A percentile compares a stretch with the other conserved stretches of the same genome.
These are phyloP conservation scores for Candida alai DNA, from an alignment of 805 yeast species.

Conservation along the genomic window DNA sequence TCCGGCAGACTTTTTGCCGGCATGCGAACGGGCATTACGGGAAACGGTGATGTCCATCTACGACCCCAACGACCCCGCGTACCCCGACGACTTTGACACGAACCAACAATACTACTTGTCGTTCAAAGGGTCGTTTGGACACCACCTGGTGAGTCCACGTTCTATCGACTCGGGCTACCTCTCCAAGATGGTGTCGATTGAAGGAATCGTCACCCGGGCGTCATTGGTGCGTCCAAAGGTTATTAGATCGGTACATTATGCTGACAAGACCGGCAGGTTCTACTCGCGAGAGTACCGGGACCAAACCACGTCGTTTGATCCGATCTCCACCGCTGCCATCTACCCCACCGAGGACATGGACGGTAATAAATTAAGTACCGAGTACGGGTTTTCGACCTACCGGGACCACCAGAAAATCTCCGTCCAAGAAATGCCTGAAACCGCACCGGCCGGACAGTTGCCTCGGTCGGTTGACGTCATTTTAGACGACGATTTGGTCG, in stretches of 20 bases:
- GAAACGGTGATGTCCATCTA: slow-evolving; percentile 74
- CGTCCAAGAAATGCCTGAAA: slow-evolving; percentile 96
- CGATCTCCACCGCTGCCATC: slow-evolving; percentile 74
- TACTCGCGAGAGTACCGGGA: slow-evolving; percentile 91
- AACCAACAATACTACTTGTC: slow-evolving; percentile 69
- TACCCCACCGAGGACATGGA: slow-evolving; percentile 93
- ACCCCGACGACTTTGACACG: slow-evolving; percentile 46
- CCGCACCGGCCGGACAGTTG: slow-evolving; percentile 96
- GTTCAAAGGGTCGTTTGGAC: slow-evolving; percentile 89
- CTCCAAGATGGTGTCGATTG: slow-evolving; percentile 80
- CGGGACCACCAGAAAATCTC: slow-evolving; percentile 92
- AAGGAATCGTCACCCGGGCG: slow-evolving; percentile 93
- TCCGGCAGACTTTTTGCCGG: slow-evolving; percentile 86
- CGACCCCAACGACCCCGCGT: slow-evolving; percentile 55
- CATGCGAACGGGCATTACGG: slow-evolving; percentile 80
- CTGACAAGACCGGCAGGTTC: slow-evolving; percentile 77
- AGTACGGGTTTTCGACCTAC: slow-evolving; percentile 88
- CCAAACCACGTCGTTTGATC: slow-evolving; percentile 86
- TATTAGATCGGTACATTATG: slow-evolving; percentile 87
- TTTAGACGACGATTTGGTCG: slow-evolving; percentile 94
- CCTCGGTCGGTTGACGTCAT: slow-evolving; percentile 91
- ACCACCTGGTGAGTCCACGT: slow-evolving; percentile 82
- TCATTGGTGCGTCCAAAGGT: slow-evolving; percentile 92
- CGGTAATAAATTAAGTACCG: slow-evolving; percentile 84
- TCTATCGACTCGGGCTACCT: slow-evolving; percentile 73